phyloP scores from a whole-genome alignment of 164 flowering plant species.

The Saururus chinensis region DNA sequence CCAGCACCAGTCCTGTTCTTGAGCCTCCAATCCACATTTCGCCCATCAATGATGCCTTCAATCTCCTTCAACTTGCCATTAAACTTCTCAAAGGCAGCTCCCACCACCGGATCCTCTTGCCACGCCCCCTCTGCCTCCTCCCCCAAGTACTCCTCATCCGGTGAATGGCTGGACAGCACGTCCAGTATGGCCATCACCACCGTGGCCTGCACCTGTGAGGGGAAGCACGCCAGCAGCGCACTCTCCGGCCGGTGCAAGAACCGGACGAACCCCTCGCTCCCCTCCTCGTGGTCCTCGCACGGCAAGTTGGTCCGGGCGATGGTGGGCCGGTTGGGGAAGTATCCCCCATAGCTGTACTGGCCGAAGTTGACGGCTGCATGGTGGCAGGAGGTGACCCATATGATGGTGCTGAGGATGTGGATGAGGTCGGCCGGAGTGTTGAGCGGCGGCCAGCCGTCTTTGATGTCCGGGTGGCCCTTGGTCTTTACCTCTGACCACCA shows the following conservation, averaged over 20 bases:
- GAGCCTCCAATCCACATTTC: slow-evolving; percentile 17
- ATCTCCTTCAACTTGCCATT: slow-evolving; percentile 19
- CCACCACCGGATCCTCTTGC: slow-evolving; percentile 14
- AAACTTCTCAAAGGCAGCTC: slow-evolving; percentile 22
- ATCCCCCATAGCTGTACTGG: slow-evolving; percentile 21
- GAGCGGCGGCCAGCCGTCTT: slow-evolving; percentile 33
- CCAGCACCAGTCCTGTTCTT: slow-evolving; percentile 33
- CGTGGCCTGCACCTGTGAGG: slow-evolving; percentile 29
- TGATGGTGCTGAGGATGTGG: slow-evolving; percentile 18
- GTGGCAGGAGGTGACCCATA: slow-evolving; percentile 25
- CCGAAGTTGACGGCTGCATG: slow-evolving; percentile 32
- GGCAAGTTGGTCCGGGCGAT: slow-evolving; percentile 15
- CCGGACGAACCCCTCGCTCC: slow-evolving; percentile 1
- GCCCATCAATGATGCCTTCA: slow-evolving; percentile 26
- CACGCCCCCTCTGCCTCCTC: slow-evolving; percentile 16
- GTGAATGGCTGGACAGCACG: slow-evolving; percentile 28
- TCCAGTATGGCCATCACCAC: slow-evolving; percentile 28
- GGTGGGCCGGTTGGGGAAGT: slow-evolving; percentile 21
- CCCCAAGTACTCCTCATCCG: slow-evolving; percentile 37
- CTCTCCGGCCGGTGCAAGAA: slow-evolving; percentile 21
- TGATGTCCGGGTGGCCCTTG: slow-evolving; percentile 26
- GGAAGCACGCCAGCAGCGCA: slow-evolving; percentile 15
- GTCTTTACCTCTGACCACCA: slow-evolving; percentile 23
- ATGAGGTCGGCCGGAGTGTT: slow-evolving; percentile 13
- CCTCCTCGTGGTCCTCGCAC: slow-evolving; percentile 9